A percentile compares a stretch with the other conserved stretches of the same genome.
Conservation (phyloP, 306 rosid species). For the Carpinus fangiana region DNA sequence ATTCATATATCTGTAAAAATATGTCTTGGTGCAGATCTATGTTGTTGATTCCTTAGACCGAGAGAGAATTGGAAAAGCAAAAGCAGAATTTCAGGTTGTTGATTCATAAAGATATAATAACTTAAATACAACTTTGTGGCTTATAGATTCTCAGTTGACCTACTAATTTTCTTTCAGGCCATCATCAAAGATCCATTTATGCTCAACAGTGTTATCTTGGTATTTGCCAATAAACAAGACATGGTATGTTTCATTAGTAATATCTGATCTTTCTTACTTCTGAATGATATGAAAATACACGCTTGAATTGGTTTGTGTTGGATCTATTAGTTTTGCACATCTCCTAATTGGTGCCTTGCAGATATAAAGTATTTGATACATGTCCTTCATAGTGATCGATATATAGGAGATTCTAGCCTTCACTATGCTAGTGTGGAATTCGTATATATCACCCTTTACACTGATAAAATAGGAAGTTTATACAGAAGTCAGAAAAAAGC, state of each 20-base stretch:
- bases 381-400: slow-evolving; percentile 5
- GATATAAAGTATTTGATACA: too few relatives aligned
- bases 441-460: not conserved
- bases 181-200: slow-evolving; percentile 94
- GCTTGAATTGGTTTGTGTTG: too few relatives aligned
- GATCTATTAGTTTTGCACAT: too few relatives aligned
- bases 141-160: slow-evolving; percentile 27
- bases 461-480: not conserved
- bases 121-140: slow-evolving; percentile 10
- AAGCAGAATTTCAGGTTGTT: slow-evolving; percentile 88
- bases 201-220: slow-evolving; percentile 94
- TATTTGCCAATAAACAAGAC: slow-evolving; percentile 96
- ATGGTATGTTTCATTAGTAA: slow-evolving; percentile 59
- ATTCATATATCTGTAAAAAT: slow-evolving; percentile 6
- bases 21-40: slow-evolving; percentile 64
- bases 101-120: slow-evolving; percentile 24
- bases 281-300: too few relatives aligned
- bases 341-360: too few relatives aligned
- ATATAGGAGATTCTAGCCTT: not conserved
- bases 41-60: slow-evolving; percentile 93
- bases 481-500: not conserved
- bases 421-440: not conserved
- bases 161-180: slow-evolving; percentile 56
- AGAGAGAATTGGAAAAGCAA: slow-evolving; percentile 88
- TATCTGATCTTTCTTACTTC: not conserved